Base-by-base conservation (phyloP, 78 protist species). In the Dictyostelium purpureum region DNA sequence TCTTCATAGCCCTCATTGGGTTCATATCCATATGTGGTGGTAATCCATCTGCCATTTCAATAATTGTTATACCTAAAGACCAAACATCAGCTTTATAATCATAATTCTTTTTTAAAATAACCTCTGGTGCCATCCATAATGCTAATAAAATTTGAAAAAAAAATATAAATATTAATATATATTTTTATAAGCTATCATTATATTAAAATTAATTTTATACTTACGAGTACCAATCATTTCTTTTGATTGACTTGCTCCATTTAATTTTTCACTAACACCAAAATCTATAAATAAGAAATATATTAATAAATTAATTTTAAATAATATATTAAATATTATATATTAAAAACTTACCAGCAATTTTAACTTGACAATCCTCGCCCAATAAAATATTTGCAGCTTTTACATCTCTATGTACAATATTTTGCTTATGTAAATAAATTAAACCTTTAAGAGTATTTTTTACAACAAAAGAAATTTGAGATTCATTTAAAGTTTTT, bases 321-420 rank as follows among this genome's bases (percentile, higher is more conserved):
- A 66, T 31, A 7, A 66, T 33, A 5, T 18, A 5, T 37, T 31
- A 37, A 7, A 31, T 66, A 3, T 33, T 66, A n/a, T 10, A 66
- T 66, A 7, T 4, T 66, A 31, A 31, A 47, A 96, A 96, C 99
- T 40, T n/a, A n/a, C n/a, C n/a, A n/a, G 99, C 98, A 6, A 98
- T 83, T 78, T 96, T 97, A 19, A 96, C 96, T 4, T 65, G 81
- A 18, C 98, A 97, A 4, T 31, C 21, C 14, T 52, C 93, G 11
- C 76, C 19, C 26, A 98, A 71, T n/a, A 98, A 88, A 0, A 98
- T 52, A 85, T 98, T 98, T 37, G 98, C 99, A 12, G 97, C 98
- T 18, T 88, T 88, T 2, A 88, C 78, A 78, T 88, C 94, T 26
- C 92, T 28, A 85, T 85, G 92, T 45, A 85, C 61, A 47, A 85